Evolutionary conservation across 345 rosid genomes (phyloP), one percentile per base, ranked within the genome.

Genomic region (Populus ilicifolia): DNA sequence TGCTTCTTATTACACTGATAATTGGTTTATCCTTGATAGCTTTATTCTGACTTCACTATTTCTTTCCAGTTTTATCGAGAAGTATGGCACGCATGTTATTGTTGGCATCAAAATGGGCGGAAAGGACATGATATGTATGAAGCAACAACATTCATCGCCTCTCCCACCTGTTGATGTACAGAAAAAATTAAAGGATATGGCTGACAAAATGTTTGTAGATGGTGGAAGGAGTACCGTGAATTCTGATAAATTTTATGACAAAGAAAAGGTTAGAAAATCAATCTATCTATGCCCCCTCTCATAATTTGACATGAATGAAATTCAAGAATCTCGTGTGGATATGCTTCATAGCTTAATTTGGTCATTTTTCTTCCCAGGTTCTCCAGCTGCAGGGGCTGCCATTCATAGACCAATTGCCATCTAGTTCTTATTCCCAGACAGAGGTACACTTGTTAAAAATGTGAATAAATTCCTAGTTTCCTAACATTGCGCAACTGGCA

Each of bases 91-190:
- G 4, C 84, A 82, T 13, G 70, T 70, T 33, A 64, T 82, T 39
- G 79, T 75, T 30, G 84, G 84, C 20, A 81, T 82, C 65, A 82
- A 82, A 75, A 82, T 82, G 81, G 84, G 84, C 1, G 84, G 84
- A 67, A 82, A 75, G 43, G 84, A 82, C 20, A 61, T 71, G 29
- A 35, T 82, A 70, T 82, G 75, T 75, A 72, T 67, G 66, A 82
- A 82, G 71, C 84, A 82, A 65, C 79, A 82, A 73, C 74, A 75
- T 29, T 66, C 76, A 20, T 82, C 84, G 0, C 61, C 69, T 71
- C 67, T 82, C 21, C 77, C 71, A 36, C 73, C 81, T 36, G 79
- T 41, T 78, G 84, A 74, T 44, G 41, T 82, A 21, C 76, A 82
- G 79, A 82, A 69, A 75, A 75, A 75, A n/a, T 44, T 82, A 38